phyloP scores from a whole-genome alignment of 805 yeast genomes.

The Pichia cephalocereana region DNA sequence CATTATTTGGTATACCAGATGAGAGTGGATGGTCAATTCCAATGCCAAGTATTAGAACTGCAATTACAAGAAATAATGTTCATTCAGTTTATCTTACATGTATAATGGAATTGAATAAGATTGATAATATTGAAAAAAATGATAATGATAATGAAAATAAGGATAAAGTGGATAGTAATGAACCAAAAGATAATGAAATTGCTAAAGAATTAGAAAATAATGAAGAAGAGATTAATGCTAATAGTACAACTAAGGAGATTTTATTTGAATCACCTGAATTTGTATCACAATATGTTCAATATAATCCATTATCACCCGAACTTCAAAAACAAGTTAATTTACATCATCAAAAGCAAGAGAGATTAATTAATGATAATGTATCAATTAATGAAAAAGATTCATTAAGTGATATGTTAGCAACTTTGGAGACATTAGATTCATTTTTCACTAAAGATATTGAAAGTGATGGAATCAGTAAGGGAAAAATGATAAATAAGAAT shows the following conservation, averaged over 20 bases:
- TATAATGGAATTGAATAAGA: neutral
- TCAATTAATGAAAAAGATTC: slow-evolving; percentile 58
- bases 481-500: neutral
- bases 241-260: slow-evolving; percentile 43
- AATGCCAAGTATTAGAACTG: slow-evolving; percentile 86
- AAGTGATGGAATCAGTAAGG: neutral
- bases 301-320: slow-evolving; percentile 22
- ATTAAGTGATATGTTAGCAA: slow-evolving; percentile 86
- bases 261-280: neutral
- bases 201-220: slow-evolving; percentile 26
- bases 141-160: neutral
- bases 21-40: slow-evolving; percentile 97
- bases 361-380: slow-evolving; percentile 31
- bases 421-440: slow-evolving; percentile 79
- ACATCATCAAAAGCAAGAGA: slow-evolving; percentile 16
- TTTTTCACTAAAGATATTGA: slow-evolving; percentile 61
- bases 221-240: slow-evolving; percentile 1
- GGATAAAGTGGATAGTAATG: neutral
- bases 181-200: too few species aligned
- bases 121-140: neutral
- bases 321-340: slow-evolving; percentile 17
- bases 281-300: slow-evolving; percentile 25
- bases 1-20: slow-evolving; percentile 90
- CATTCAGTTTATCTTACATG: slow-evolving; percentile 94
- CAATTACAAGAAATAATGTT: slow-evolving; percentile 82